A percentile compares a stretch with the other conserved stretches of the same genome.
phyloP scores from a whole-genome alignment of 2,329 filamentous ascomycete species.

The Xylaria multiplex region DNA sequence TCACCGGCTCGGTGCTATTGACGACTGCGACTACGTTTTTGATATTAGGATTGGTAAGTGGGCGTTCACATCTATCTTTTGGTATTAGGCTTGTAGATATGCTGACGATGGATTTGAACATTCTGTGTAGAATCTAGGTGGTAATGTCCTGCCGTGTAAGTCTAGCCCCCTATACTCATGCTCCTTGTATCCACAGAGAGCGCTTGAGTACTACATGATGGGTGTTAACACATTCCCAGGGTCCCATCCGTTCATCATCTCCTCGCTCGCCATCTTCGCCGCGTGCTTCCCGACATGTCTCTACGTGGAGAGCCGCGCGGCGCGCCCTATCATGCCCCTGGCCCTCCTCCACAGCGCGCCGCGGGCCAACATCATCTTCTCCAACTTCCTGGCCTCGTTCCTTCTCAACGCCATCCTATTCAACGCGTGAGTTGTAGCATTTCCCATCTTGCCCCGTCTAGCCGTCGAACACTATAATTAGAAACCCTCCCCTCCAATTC shows the following conservation, averaged over 20 bases:
- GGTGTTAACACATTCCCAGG: conserved; percentile 48
- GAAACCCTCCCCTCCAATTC: neutral
- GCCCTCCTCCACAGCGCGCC: conserved; percentile 61
- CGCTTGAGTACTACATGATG: neutral
- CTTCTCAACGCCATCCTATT: conserved; percentile 67
- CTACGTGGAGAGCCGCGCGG: conserved; percentile 60
- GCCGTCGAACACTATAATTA: too few species aligned
- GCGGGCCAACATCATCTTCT: conserved; percentile 66
- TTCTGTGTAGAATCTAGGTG: conserved; percentile 63
- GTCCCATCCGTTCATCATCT: conserved; percentile 67
- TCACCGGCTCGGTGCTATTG: conserved; percentile 63
- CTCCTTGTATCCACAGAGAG: neutral
- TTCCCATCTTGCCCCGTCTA: neutral
- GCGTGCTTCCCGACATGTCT: conserved; percentile 63
- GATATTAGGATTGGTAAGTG: conserved; percentile 66
- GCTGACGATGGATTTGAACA: conserved; percentile 4
- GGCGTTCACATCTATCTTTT: neutral
- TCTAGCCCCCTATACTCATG: conserved; percentile 10
- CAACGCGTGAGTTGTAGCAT: conserved; percentile 59
- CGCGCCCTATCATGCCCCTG: conserved; percentile 69
- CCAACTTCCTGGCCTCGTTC: conserved; percentile 63
- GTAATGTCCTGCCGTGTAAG: conserved; percentile 70
- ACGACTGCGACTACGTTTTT: conserved; percentile 65
- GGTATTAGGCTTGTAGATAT: neutral
- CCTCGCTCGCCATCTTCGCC: conserved; percentile 60